Evolutionary conservation across 768 basidiomycete genomes (phyloP), one percentile per base, ranked within the genome.

Genomic region (Imleria badia): DNA sequence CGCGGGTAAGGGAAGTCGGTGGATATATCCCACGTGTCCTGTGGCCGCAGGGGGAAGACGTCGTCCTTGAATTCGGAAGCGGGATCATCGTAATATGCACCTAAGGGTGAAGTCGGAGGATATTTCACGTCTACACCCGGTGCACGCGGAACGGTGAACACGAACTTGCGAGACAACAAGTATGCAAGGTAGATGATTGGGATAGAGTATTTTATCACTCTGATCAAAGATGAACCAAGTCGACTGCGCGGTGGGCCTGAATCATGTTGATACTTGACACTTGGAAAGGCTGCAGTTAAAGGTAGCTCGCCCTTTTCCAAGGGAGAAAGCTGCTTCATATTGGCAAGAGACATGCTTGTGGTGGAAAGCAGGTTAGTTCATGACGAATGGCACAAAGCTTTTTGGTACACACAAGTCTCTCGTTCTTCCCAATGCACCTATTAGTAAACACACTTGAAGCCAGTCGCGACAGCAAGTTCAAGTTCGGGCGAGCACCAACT

Each of bases 1-100:
- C 87, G 82, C 2, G 86, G 83, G 69, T 82, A 81, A n/a, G 81
- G 77, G 60, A 81, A 88, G 72, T 89, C 84, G 20, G 86, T 87
- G 20, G 87, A 88, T 56, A 89, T 89, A 63, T 89, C 87, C 86
- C 86, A 90, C 8, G 70, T 59, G 19, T 74, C 67, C 7, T 72
- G 72, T 36, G 76, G 75, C 33, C 85, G 85, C 23, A 86, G 68
- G 20, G 87, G 87, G 75, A 81, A 90, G 26, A 83, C 63, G 55
- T 88, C 69, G 53, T 81, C 79, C 61, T 73, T 72, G 75, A 80
- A 80, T 22, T 73, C 70, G 40, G 70, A 71, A 29, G 75, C 74
- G 7, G 75, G 76, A 43, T 76, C 68, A 40, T 71, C 69, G 17
- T 49, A 20, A 34, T 59, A 39, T 26, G 45, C 38, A 42, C 54